Evolutionary conservation across 1,284 basidiomycete genomes (phyloP), one percentile per base, ranked within the genome.

Genomic region (Sporisorium scitamineum): DNA sequence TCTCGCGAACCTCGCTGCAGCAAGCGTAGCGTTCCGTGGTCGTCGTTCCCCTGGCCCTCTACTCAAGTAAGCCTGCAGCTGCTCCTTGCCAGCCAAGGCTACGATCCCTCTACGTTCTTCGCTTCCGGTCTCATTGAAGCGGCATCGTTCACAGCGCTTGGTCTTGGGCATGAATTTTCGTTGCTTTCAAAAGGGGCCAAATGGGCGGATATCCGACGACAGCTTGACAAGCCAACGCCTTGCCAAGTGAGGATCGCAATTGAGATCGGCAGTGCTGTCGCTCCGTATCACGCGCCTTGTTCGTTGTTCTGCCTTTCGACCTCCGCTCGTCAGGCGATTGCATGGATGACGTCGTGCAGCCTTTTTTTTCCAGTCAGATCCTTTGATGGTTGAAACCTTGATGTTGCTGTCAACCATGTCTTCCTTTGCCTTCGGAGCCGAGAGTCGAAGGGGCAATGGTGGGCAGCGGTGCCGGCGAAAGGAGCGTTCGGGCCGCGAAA

Each of bases 161-260:
- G 41, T 37, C 41, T 42, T 20, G 5, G 41, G 41, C n/a, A 8
- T 20, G 13, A 20, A n/a, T n/a, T n/a, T n/a, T n/a, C 41, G 7
- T 20, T 42, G n/a, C 8, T 20, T 22, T 42, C n/a, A 20, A 7
- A 39, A 6, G 9, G 9, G 20, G 18, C 14, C 44, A 50, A n/a
- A n/a, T n/a, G 29, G 39, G 53, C 61, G 61, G 61, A 55, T 34
- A 31, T 60, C 61, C 68, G 68, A 27, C 68, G 58, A 64, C 57
- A 32, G 29, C 18, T 20, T 22, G 37, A 18, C 37, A 34, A 34
- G 34, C 31, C n/a, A n/a, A n/a, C n/a, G n/a, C 26, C 16, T 16
- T 34, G 34, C 13, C 54, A 70, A 64, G 61, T 61, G 61, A 64
- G 55, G 61, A 64, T 64, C 54, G 68, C 68, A 61, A 22, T 22